Percentiles rank a stretch among this genome's conserved stretches.
Conservation (phyloP, 2,329 filamentous ascomycete genomes). For the Sporothrix schenckii region DNA sequence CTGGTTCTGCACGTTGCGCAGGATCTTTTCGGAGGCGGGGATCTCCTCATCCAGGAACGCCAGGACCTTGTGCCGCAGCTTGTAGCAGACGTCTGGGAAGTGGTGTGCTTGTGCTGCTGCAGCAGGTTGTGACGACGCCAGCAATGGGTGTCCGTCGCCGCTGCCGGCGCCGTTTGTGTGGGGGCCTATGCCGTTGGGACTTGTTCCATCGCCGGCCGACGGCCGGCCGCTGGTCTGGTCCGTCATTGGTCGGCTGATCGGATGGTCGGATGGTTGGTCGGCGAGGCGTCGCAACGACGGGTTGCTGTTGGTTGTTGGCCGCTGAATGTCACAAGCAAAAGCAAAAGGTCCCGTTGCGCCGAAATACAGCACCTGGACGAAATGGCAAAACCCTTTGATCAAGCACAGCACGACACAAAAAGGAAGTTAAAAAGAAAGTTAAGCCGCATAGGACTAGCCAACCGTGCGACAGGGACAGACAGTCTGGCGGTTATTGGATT, state of each 20-base stretch:
- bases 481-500: neutral
- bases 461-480: neutral
- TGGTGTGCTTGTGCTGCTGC: neutral
- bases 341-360: neutral
- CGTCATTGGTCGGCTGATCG: conserved; percentile 9
- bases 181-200: conserved; percentile 11
- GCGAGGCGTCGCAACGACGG: neutral
- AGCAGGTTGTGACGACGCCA: neutral
- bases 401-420: neutral
- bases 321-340: neutral
- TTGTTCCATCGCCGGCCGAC: neutral
- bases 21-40: conserved; percentile 54
- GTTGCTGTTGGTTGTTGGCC: neutral
- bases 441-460: conserved; percentile 2
- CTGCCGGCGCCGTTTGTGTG: conserved; percentile 21
- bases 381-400: neutral
- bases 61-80: conserved; percentile 62
- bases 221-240: conserved; percentile 9
- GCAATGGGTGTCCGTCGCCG: neutral
- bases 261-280: neutral
- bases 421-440: neutral
- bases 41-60: conserved; percentile 65
- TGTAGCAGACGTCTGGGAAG: conserved; percentile 50
- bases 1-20: conserved; percentile 72
- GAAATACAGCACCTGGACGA: neutral